Base-by-base conservation (phyloP, 495 filamentous ascomycete genomes). In the Aspergillus sclerotioniger region DNA sequence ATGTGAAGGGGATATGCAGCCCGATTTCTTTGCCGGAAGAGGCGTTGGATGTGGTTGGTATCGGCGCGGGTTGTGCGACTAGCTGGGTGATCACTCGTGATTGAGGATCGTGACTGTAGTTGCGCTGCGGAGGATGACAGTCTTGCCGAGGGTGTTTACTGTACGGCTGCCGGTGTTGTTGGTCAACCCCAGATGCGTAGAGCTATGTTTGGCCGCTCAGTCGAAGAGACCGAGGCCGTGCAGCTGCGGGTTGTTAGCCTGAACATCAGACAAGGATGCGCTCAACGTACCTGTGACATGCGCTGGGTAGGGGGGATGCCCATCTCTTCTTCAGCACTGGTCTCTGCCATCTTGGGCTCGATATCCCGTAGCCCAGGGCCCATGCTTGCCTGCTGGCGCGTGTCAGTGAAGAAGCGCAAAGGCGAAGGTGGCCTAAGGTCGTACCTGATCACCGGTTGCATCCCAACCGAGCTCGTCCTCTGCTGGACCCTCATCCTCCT, bases 21-120 rank as follows among this genome's bases (percentile, higher is more conserved):
- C 64, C 80, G 15, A 80, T 91, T 62, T 75, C 76, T n/a, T 71
- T 82, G 43, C 68, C 77, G n/a, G 65, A 54, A 9, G 61, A 60
- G 2, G 39, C 50, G 6, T 53, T 47, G 8, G 65, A 68, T 20
- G 78, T 88, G 29, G 66, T 76, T 57, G 76, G 70, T 7, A 78
- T 96, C 55, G 88, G 86, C 3, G 92, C 90, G 25, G 92, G 92
- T 12, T 96, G 91, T 74, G 92, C 92, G 19, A 95, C 92, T 13
- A 95, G 85, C 62, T 96, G 90, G 87, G 74, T 92, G 37, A 81
- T 82, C 57, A 75, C 83, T 41, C 63, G 37, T 12, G 9, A 62
- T 17, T 72, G 71, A 72, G 46, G 45, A 8, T 13, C 51, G 19
- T 25, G 25, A 25, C 25, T 25, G 25, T 25, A 25, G 25, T 25